Conservation (phyloP, 805 yeast species). For the Nakazawaea wickerhamii region DNA sequence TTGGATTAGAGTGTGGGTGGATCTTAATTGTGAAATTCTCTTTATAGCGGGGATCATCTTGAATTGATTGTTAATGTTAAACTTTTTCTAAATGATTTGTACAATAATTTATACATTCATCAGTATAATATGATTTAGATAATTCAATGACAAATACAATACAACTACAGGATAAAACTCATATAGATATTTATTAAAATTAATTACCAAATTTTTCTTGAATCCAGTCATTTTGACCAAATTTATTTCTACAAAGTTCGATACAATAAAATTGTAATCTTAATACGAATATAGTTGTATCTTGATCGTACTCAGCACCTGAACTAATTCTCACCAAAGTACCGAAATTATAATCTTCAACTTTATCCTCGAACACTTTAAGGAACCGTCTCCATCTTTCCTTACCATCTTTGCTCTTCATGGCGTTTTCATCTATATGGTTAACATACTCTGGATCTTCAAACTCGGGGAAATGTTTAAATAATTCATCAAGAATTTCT, state of each 20-base stretch:
- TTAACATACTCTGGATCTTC: slow-evolving; percentile 51
- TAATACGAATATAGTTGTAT: slow-evolving; percentile 81
- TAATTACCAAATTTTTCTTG: slow-evolving; percentile 23
- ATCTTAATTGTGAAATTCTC: no score
- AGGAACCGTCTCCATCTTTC: slow-evolving; percentile 87
- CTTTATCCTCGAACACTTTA: slow-evolving; percentile 68
- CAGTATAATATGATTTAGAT: no score
- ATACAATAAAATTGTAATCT: slow-evolving; percentile 93
- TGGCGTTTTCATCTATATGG: slow-evolving; percentile 64
- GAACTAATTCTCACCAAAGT: slow-evolving; percentile 78
- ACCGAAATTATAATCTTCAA: slow-evolving; percentile 94
- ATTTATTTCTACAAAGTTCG: slow-evolving; percentile 89
- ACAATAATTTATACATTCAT: no score
- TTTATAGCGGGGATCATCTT: no score
- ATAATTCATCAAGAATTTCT: slow-evolving; percentile 54
- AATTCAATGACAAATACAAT: no score
- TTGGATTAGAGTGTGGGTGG: background rate
- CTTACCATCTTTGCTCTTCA: slow-evolving; percentile 78
- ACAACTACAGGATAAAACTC: background rate
- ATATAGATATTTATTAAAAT: background rate
- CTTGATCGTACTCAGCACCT: slow-evolving; percentile 71
- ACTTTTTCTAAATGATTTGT: no score
- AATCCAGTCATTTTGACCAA: slow-evolving; percentile 90
- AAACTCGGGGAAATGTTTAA: slow-evolving; percentile 86
- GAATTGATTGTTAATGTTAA: background rate